phyloP scores from a whole-genome alignment of 495 filamentous ascomycete genomes.

The Cercophora newfieldiana region DNA sequence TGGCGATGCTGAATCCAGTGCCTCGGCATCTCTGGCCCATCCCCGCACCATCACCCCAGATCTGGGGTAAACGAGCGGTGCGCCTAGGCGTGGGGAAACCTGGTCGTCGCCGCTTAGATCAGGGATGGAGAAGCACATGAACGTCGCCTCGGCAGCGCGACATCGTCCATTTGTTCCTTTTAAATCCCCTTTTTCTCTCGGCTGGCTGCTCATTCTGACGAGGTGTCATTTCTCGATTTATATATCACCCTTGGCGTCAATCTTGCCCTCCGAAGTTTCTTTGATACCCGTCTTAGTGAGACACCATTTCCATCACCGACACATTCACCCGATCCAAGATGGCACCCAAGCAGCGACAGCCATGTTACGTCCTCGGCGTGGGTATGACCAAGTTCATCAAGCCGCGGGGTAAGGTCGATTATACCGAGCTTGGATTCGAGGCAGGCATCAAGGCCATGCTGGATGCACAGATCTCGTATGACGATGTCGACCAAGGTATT shows the following conservation, averaged over 20 bases:
- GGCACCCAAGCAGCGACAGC: conserved; percentile 47
- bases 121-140: not conserved
- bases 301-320: not conserved
- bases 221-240: not conserved
- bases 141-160: not conserved
- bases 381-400: conserved; percentile 99
- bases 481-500: conserved; percentile 93
- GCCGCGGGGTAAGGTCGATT: conserved; percentile 87
- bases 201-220: not conserved
- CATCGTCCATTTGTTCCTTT: not conserved
- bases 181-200: not conserved
- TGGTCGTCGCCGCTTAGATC: not conserved
- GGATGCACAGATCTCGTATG: conserved; percentile 93
- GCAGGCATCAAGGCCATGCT: conserved; percentile 94
- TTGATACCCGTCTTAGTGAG: not conserved
- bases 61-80: not conserved
- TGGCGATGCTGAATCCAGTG: not conserved
- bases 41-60: not conserved
- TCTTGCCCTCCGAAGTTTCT: not conserved
- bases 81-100: not conserved
- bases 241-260: not conserved
- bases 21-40: not conserved
- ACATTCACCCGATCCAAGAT: conserved; percentile 26
- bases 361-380: conserved; percentile 85
- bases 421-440: conserved; percentile 89